Percentiles rank a stretch among this genome's conserved stretches.
Evolutionary conservation across 495 filamentous ascomycete genomes (phyloP).

Genomic region (Penicillium canescens): DNA sequence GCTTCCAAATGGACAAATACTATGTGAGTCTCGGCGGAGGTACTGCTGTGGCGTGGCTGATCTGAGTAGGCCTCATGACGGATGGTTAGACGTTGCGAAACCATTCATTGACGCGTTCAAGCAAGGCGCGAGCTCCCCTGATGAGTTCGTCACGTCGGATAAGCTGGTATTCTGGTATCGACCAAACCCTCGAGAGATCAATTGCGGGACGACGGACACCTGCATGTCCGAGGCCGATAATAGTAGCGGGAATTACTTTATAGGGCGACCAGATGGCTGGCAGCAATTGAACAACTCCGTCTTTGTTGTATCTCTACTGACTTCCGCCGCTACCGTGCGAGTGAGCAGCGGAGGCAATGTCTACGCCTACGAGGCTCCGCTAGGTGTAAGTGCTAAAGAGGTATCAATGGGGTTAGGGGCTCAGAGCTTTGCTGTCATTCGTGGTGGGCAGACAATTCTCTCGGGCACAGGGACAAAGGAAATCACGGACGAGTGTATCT

Average conservation of each 20-base stretch:
- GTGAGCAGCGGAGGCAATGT: slow-evolving; percentile 47
- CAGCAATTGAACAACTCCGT: slow-evolving; percentile 44
- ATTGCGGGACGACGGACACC: no score
- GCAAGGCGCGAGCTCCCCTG: no score
- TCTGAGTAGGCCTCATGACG: slow-evolving; percentile 30
- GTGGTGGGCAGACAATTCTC: slow-evolving; percentile 42
- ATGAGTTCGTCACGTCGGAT: no score
- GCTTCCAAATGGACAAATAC: slow-evolving; percentile 57
- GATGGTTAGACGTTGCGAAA: slow-evolving; percentile 37
- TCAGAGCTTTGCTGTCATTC: slow-evolving; percentile 49
- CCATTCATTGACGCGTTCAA: no score
- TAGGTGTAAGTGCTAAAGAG: slow-evolving; percentile 46
- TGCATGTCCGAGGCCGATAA: no score
- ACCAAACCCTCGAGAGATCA: no score
- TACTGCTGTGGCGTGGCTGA: not conserved
- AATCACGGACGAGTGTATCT: slow-evolving; percentile 47
- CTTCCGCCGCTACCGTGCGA: slow-evolving; percentile 40
- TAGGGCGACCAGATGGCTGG: slow-evolving; percentile 45
- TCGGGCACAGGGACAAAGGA: slow-evolving; percentile 47
- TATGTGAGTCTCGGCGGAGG: slow-evolving; percentile 25
- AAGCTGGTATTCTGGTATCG: no score
- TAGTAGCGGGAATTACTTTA: no score
- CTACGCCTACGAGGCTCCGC: slow-evolving; percentile 34
- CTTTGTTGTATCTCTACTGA: slow-evolving; percentile 55
- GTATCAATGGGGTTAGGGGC: slow-evolving; percentile 51